A percentile compares a stretch with the other conserved stretches of the same genome.
Conservation (phyloP, 768 basidiomycete species). For the Austroboletus eburneus region DNA sequence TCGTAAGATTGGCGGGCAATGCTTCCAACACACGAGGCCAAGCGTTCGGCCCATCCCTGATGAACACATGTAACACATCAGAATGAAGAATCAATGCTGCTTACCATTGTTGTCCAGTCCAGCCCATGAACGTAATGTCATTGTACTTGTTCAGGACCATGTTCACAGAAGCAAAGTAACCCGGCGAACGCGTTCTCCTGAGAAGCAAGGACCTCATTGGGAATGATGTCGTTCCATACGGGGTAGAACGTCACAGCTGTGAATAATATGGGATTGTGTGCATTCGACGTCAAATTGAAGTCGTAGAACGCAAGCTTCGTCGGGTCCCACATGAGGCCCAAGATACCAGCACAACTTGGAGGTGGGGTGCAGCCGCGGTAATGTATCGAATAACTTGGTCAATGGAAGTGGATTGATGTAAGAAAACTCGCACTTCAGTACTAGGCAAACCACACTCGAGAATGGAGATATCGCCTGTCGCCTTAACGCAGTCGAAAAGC, state of each 20-base stretch:
- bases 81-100: constrained; percentile 2
- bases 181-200: constrained; percentile 60
- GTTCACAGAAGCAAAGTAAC: constrained; percentile 70
- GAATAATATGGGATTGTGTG: constrained; percentile 62
- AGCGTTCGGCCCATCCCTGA: constrained; percentile 77
- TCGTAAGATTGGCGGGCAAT: constrained; percentile 69
- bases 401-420: neutral
- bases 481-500: constrained; percentile 78
- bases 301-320: constrained; percentile 87
- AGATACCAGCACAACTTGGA: constrained; percentile 56
- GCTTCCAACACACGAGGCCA: constrained; percentile 84
- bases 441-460: constrained; percentile 77
- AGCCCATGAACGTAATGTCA: constrained; percentile 71
- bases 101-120: constrained; percentile 78
- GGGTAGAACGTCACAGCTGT: constrained; percentile 78
- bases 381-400: constrained; percentile 31
- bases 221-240: constrained; percentile 83
- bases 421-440: constrained; percentile 53
- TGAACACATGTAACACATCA: neutral
- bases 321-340: constrained; percentile 86
- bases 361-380: constrained; percentile 46
- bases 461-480: constrained; percentile 69
- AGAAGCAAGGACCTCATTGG: constrained; percentile 57
- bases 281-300: constrained; percentile 70
- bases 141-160: constrained; percentile 82